phyloP scores from a whole-genome alignment of 805 yeast species.

The Saccharomycodes ludwigii region DNA sequence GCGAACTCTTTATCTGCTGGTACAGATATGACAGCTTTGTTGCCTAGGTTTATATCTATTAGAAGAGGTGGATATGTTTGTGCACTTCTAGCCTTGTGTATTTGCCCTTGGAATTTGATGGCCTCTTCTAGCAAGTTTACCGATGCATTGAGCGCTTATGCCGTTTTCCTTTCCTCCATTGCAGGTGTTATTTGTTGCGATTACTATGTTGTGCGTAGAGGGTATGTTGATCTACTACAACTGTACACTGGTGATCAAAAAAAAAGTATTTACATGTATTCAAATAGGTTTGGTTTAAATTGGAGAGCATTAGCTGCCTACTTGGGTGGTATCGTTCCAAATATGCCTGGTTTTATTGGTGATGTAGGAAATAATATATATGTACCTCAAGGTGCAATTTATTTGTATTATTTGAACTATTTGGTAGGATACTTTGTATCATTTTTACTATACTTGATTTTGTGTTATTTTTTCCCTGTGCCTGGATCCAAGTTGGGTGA shows the following conservation, averaged over 20 bases:
- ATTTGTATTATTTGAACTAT: slow-evolving; percentile 58
- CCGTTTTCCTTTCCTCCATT: slow-evolving; percentile 67
- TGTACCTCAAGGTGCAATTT: slow-evolving; percentile 61
- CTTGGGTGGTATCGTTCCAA: slow-evolving; percentile 26
- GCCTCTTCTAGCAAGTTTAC: slow-evolving; percentile 56
- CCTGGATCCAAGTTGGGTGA: slow-evolving; percentile 31
- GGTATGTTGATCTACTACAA: slow-evolving; percentile 48
- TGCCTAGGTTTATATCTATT: slow-evolving; percentile 47
- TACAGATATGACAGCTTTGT: slow-evolving; percentile 42
- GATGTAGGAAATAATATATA: slow-evolving; percentile 49
- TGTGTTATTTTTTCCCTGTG: slow-evolving; percentile 45
- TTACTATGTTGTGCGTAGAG: slow-evolving; percentile 60
- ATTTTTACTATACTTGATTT: slow-evolving; percentile 36
- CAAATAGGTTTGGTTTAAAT: slow-evolving; percentile 47
- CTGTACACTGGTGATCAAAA: slow-evolving; percentile 35
- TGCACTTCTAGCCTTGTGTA: slow-evolving; percentile 51
- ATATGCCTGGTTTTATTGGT: slow-evolving; percentile 27
- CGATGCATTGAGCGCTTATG: slow-evolving; percentile 62
- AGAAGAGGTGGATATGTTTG: slow-evolving; percentile 55
- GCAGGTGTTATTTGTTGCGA: slow-evolving; percentile 52
- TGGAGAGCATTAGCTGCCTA: slow-evolving; percentile 73
- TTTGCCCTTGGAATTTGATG: slow-evolving; percentile 71
- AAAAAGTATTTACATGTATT: slow-evolving; percentile 35
- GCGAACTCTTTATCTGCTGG: slow-evolving; percentile 54
- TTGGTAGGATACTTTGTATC: slow-evolving; percentile 63